Percentiles rank a stretch among this genome's conserved stretches.
phyloP scores from a whole-genome alignment of 2,329 filamentous ascomycete genomes.

The Sarocladium brachiariae region DNA sequence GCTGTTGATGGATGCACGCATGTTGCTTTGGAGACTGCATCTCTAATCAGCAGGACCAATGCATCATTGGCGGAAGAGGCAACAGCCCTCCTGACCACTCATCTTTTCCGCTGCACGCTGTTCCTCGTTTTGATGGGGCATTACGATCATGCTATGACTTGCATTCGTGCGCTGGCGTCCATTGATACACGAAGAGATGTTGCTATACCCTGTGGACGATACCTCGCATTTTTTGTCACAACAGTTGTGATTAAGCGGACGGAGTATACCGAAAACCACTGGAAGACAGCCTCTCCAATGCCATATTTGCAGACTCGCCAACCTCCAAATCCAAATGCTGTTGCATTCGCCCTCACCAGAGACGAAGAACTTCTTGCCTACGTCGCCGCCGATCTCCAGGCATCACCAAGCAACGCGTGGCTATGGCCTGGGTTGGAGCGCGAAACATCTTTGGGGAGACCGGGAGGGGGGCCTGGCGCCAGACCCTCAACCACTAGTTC shows the following conservation, averaged over 20 bases:
- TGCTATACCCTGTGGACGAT: slow-evolving; percentile 72
- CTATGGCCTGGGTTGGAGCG: slow-evolving; percentile 64
- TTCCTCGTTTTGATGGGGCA: slow-evolving; percentile 71
- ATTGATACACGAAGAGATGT: slow-evolving; percentile 67
- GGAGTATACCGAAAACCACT: slow-evolving; percentile 33
- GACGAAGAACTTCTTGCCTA: slow-evolving; percentile 90
- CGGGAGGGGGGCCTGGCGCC: background rate
- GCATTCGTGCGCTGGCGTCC: slow-evolving; percentile 62
- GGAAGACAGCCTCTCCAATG: slow-evolving; percentile 21
- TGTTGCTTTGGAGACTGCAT: slow-evolving; percentile 71
- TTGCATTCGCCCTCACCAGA: slow-evolving; percentile 25
- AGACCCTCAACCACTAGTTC: slow-evolving; percentile 23
- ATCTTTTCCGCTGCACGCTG: slow-evolving; percentile 81
- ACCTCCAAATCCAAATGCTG: slow-evolving; percentile 21
- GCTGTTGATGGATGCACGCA: slow-evolving; percentile 73
- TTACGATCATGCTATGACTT: slow-evolving; percentile 64
- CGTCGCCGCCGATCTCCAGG: slow-evolving; percentile 79
- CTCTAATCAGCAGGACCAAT: slow-evolving; percentile 61
- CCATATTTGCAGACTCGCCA: slow-evolving; percentile 23
- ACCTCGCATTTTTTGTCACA: slow-evolving; percentile 74
- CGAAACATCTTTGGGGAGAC: slow-evolving; percentile 21
- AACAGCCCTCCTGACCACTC: slow-evolving; percentile 69
- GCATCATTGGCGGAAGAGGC: slow-evolving; percentile 58
- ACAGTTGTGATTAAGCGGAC: slow-evolving; percentile 50
- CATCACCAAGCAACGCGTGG: slow-evolving; percentile 71